These are phyloP conservation scores for Lepidium campestre DNA, from an alignment of 441 rosid species.

Conservation along the genomic window DNA sequence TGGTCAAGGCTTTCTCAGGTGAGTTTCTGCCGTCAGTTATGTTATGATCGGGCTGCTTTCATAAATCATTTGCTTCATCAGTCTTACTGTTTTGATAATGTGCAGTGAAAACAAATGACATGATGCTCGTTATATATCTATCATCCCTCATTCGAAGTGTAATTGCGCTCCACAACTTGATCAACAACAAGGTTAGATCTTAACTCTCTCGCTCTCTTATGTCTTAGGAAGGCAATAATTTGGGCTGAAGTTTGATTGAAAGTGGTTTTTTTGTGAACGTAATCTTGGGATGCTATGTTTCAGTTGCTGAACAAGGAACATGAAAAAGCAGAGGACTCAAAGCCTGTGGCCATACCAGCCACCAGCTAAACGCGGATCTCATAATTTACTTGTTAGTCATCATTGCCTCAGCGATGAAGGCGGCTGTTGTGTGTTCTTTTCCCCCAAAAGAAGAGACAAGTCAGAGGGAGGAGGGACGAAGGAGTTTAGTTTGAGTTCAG, in stretches of 20 bases:
- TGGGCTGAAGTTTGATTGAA: background rate
- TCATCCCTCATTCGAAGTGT: constrained; percentile 61
- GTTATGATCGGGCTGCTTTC: background rate
- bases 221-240: background rate
- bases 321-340: constrained; percentile 56
- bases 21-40: background rate
- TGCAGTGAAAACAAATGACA: constrained; percentile 66
- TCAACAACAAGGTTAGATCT: constrained; percentile 55
- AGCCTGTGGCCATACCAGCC: constrained; percentile 42
- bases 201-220: background rate
- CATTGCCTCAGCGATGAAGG: constrained; percentile 4
- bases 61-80: background rate
- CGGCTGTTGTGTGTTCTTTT: constrained; percentile 8
- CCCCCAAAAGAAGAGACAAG: background rate
- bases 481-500: background rate
- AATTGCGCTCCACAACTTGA: constrained; percentile 57
- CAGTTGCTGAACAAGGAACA: constrained; percentile 63
- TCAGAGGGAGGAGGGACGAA: background rate
- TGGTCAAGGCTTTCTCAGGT: constrained; percentile 83
- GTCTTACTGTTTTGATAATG: background rate
- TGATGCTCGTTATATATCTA: constrained; percentile 61
- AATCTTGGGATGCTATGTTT: constrained; percentile 14
- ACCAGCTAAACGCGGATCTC: constrained; percentile 19
- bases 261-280: background rate
- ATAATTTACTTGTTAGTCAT: background rate